Base-by-base conservation (phyloP, 805 yeast species). In the Metschnikowia lachancei region DNA sequence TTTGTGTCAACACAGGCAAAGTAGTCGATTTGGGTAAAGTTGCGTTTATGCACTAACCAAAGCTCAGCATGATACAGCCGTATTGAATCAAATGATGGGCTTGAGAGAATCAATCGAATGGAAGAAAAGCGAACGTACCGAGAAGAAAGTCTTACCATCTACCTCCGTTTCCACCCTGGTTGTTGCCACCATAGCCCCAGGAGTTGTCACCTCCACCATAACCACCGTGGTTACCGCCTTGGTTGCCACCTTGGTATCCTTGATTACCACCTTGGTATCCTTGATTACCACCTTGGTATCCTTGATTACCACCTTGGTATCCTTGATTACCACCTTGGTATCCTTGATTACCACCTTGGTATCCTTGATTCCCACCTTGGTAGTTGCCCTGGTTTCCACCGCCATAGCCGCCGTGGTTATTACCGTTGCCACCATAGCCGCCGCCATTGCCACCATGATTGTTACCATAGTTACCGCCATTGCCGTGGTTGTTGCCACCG, bases 401-500 rank as follows among this genome's bases (percentile, higher is more conserved):
- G 44, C 29, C 29, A 11, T 26, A 26, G 29, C n/a, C n/a, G 8
- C 8, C 8, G 24, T 22, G 4, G 35, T 33, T n/a, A 17, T 17
- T 17, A n/a, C 33, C 33, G 33, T 24, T 24, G n/a, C 20, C 19
- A 24, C 44, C 43, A 41, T 14, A 13, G 33, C n/a, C 6, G 10
- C 33, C 33, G n/a, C 33, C 33, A 11, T 43, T 29, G 20, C 26
- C 18, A 17, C 32, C 32, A 18, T 40, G 38, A 41, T 37, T 28
- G 19, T 22, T 14, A 26, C 43, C 41, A 22, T 29, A 26, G 36
- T 36, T n/a, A 35, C 47, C 52, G 6, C 41, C 32, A 29, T 40
- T 24, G 33, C 61, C 60, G 34, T 51, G 58, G 36, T 41, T 66
- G 17, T 77, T 81, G 17, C 62, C 57, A 26, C 20, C 20, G 10